Conservation (phyloP, 768 basidiomycete genomes). For the Pleurotus pulmonarius region DNA sequence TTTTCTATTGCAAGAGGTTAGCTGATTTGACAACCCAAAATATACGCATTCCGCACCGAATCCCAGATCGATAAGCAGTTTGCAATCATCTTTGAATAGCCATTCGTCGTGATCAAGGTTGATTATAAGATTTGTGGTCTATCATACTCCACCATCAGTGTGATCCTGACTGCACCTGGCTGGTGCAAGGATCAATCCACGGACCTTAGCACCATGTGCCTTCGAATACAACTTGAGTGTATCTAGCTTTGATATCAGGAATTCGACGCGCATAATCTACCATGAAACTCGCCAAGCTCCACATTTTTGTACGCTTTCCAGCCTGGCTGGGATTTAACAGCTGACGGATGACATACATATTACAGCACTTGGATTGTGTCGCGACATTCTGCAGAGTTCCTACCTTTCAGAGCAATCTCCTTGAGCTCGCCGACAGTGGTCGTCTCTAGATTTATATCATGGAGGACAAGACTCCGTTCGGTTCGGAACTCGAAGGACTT, state of each 20-base stretch:
- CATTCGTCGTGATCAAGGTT: constrained; percentile 96
- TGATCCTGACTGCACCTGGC: neutral
- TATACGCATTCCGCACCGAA: constrained; percentile 55
- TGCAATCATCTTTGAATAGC: constrained; percentile 71
- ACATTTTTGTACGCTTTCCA: constrained; percentile 89
- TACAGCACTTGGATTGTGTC: constrained; percentile 8
- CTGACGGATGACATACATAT: constrained; percentile 33
- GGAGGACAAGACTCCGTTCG: constrained; percentile 82
- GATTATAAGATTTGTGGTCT: constrained; percentile 98
- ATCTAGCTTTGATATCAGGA: constrained; percentile 44
- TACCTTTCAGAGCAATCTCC: constrained; percentile 65
- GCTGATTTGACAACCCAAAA: neutral
- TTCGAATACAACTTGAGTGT: constrained; percentile 92
- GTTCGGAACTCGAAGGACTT: constrained; percentile 95
- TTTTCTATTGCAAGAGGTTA: constrained; percentile 57
- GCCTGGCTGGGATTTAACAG: constrained; percentile 64
- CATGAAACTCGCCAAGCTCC: constrained; percentile 51
- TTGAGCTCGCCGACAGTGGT: constrained; percentile 82
- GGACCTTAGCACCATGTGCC: constrained; percentile 92
- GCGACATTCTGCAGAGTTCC: constrained; percentile 9
- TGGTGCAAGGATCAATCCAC: constrained; percentile 7
- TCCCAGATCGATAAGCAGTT: constrained; percentile 64
- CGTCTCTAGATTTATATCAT: constrained; percentile 71
- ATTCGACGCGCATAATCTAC: constrained; percentile 3
- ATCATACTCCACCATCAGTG: constrained; percentile 4